Conservation (phyloP, 2,329 filamentous ascomycete species). For the Neofusicoccum cordaticola region DNA sequence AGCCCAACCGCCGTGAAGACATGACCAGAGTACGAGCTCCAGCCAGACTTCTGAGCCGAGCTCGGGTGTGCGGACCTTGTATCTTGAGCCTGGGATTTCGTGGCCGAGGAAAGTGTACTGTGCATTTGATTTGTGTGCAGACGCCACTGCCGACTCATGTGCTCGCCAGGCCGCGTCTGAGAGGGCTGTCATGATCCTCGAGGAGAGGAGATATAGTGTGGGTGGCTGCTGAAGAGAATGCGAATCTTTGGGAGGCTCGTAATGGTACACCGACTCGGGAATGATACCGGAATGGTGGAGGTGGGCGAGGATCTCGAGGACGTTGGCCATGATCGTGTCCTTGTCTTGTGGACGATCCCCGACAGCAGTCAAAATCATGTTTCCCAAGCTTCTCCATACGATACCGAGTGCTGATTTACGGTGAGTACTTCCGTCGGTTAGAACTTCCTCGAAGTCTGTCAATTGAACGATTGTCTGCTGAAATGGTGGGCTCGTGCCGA, state of each 20-base stretch:
- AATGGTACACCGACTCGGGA: constrained; percentile 45
- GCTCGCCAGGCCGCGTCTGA: constrained; percentile 51
- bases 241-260: constrained; percentile 32
- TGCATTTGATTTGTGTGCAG: constrained; percentile 32
- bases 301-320: constrained; percentile 48
- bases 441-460: neutral
- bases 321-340: constrained; percentile 39
- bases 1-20: constrained; percentile 48
- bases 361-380: constrained; percentile 42
- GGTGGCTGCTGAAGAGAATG: constrained; percentile 47
- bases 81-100: constrained; percentile 44
- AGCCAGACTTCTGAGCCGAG: constrained; percentile 49
- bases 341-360: constrained; percentile 23
- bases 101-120: constrained; percentile 39
- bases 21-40: constrained; percentile 53
- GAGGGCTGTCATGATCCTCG: constrained; percentile 48
- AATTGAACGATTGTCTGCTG: neutral
- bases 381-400: constrained; percentile 46
- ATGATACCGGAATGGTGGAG: constrained; percentile 48
- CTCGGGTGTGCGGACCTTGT: constrained; percentile 39
- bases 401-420: constrained; percentile 36
- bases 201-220: constrained; percentile 46
- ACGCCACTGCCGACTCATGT: constrained; percentile 37
- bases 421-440: neutral
- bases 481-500: constrained; percentile 11